These are phyloP conservation scores for Backusella liffmaniae DNA, from an alignment of 192 early-diverging fungal species.

Conservation along the genomic window DNA sequence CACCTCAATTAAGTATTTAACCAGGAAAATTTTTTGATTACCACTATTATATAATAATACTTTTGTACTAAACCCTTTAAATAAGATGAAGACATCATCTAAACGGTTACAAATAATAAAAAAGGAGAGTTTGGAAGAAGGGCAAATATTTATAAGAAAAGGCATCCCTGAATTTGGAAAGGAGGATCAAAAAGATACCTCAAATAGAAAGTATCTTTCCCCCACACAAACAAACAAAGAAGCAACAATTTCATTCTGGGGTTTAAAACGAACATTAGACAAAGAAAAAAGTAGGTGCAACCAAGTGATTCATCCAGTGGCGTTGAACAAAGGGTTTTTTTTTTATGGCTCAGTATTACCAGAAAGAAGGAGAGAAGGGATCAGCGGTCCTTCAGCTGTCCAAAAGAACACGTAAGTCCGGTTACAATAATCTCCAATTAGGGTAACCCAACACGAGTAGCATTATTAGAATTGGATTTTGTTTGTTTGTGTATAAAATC, in stretches of 20 bases:
- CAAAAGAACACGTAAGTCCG: constrained; percentile 1
- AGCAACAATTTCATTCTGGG: neutral
- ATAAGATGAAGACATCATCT: neutral
- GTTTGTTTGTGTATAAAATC: neutral
- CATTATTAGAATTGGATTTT: neutral
- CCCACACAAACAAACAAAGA: neutral
- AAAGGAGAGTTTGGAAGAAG: neutral
- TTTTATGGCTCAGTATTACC: too few relatives aligned
- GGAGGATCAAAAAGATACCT: neutral
- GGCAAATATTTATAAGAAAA: neutral
- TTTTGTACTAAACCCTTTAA: neutral
- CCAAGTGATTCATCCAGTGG: neutral
- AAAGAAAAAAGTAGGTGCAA: neutral
- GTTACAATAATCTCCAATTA: neutral
- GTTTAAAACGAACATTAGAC: neutral
- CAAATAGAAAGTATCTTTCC: neutral
- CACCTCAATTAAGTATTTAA: neutral
- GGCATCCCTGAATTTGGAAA: neutral
- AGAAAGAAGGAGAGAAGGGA: neutral
- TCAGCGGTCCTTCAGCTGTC: constrained; percentile 7
- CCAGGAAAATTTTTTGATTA: neutral
- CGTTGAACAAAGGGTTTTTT: neutral
- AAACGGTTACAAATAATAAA: neutral
- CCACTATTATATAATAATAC: neutral
- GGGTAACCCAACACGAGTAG: neutral